Evolutionary conservation across 805 yeast genomes (phyloP), one percentile per base, ranked within the genome.

Genomic region (Candida cerambycidarum): DNA sequence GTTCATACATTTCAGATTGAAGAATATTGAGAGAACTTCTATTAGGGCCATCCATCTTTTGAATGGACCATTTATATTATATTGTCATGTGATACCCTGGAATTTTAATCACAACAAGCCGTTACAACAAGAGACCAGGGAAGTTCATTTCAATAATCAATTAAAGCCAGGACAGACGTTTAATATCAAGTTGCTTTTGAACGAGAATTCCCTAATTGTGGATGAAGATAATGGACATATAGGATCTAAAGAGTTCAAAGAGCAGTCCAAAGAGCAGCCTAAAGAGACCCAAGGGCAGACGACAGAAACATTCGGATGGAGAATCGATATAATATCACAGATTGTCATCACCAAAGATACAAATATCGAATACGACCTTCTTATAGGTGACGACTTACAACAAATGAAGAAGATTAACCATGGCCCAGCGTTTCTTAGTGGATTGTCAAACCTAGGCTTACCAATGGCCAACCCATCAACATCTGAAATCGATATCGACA

Each of bases 81-180:
- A 71, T 50, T 66, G 74, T 50, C 74, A 70, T 52, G 71, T 69
- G 16, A 56, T 69, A 5, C 76, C 76, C 5, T 48, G 52, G 46
- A 57, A 62, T 39, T 71, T 63, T 46, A 43, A 61, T 34, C 64
- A 60, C 23, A 42, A 38, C 4, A 25, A 47, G 43, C 38, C 40
- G 39, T 67, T 67, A 38, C 37, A 47, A 17, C 56, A 51, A 18
- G 37, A 44, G 13, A 57, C 58, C 32, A 49, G 52, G 27, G 74
- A 69, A 47, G 63, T 70, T 6, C 55, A 55, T 28, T 71, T 66
- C 51, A 57, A 59, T 19, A 68, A 69, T 46, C 61, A 65, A 31
- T 61, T 88, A 15, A 82, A 81, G 48, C 93, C 96, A 0, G 87
- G 85, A 17, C 85, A 82, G 52, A 69, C 80, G 5, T 85, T 84